Evolutionary conservation across 305 asterid genomes (phyloP), one percentile per base, ranked within the genome.

Genomic region (Rubia peregrina): DNA sequence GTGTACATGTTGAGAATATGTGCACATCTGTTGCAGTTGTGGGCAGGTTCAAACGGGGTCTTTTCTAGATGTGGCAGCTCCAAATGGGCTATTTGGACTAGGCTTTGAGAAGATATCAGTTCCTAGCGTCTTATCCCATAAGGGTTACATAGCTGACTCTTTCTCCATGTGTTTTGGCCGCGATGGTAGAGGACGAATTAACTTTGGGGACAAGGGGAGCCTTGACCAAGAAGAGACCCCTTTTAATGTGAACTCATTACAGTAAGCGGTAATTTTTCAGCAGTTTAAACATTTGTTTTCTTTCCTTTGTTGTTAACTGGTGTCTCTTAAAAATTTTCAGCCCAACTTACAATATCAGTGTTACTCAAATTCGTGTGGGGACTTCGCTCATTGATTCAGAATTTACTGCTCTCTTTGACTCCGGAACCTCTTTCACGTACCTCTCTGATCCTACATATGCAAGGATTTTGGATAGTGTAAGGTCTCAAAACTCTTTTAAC

Each of bases 1-100:
- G 38, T 48, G 12, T 41, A 9, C 48, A 40, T 51, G 19, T 42
- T 55, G 56, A 72, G 17, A 68, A 61, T 21, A 22, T 41, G 1
- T 42, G 40, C 61, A 48, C 43, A 73, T 75, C 61, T 75, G 73
- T 13, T 76, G 83, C 86, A 91, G 97, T 71, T 91, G 95, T 70
- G 97, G 97, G 66, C 91, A 82, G 84, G 84, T 86, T 51, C 97
- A 89, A 75, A 91, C 96, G 1, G 97, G 96, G 69, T 83, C 95
- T 6, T 88, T 89, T 80, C 80, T 91, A 51, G 90, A 86, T 48
- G 79, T 85, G 73, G 95, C 95, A 49, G 97, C 97, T 66, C 90
- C 93, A 49, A 91, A 91, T 75, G 97, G 96, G 74, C 76, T 91
- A 53, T 80, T 91, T 82, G 97, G 97, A 70, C 85, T 91, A 65